Conservation (phyloP, 2,329 filamentous ascomycete genomes). For the Alternaria longipes region DNA sequence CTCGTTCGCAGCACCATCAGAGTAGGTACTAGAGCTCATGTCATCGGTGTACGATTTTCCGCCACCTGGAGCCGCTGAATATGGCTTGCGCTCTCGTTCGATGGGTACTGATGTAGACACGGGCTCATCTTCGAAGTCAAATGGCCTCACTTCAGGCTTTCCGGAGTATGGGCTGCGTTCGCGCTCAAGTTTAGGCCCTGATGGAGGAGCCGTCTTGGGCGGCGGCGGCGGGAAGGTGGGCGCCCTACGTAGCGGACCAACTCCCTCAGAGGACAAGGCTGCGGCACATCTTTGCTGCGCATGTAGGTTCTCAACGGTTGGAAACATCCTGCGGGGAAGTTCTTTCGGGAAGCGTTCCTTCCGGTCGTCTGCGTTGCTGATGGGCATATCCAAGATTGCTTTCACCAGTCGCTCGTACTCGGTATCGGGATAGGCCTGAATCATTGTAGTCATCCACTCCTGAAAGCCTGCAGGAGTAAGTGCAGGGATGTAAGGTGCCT, state of each 20-base stretch:
- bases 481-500: constrained; percentile 55
- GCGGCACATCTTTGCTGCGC: constrained; percentile 69
- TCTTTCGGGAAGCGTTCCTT: constrained; percentile 81
- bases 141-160: constrained; percentile 33
- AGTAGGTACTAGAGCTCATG: constrained; percentile 33
- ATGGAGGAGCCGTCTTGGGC: constrained; percentile 30
- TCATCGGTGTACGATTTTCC: constrained; percentile 64
- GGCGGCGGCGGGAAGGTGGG: constrained; percentile 49
- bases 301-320: constrained; percentile 64
- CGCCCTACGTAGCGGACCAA: constrained; percentile 46
- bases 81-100: constrained; percentile 73
- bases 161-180: constrained; percentile 48
- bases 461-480: constrained; percentile 59
- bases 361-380: constrained; percentile 70
- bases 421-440: constrained; percentile 77
- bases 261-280: constrained; percentile 63
- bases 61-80: constrained; percentile 65
- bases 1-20: constrained; percentile 34
- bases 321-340: constrained; percentile 77
- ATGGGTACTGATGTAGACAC: constrained; percentile 60
- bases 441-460: constrained; percentile 74
- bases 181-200: constrained; percentile 41
- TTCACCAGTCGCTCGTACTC: constrained; percentile 76
- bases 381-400: constrained; percentile 74
- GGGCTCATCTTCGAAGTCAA: constrained; percentile 47